Conservation (phyloP, 2,329 filamentous ascomycete species). For the Decorospora gaudefroyi region DNA sequence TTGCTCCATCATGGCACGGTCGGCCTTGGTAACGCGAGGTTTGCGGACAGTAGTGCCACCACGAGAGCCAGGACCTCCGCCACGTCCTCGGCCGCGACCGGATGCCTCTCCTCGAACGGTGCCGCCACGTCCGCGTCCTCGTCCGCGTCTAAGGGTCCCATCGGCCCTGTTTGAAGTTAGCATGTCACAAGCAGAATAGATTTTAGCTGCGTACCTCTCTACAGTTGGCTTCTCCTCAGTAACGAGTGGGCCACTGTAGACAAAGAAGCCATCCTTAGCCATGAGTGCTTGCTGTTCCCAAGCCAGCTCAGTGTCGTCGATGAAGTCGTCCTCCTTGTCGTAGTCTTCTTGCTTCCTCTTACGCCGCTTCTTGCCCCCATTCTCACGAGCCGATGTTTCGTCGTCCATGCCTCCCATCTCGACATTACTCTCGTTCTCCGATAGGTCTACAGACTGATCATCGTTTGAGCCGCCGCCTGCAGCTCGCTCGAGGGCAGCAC, state of each 20-base stretch:
- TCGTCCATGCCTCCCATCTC: slow-evolving; percentile 74
- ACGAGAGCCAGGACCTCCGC: slow-evolving; percentile 69
- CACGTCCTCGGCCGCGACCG: slow-evolving; percentile 52
- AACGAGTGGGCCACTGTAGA: slow-evolving; percentile 90
- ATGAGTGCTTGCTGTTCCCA: slow-evolving; percentile 97
- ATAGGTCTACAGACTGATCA: slow-evolving; percentile 80
- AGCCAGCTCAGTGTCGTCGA: slow-evolving; percentile 89
- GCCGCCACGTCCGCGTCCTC: slow-evolving; percentile 60
- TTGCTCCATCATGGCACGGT: slow-evolving; percentile 77
- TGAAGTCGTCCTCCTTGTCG: slow-evolving; percentile 69
- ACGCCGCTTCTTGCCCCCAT: slow-evolving; percentile 72
- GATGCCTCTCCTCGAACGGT: slow-evolving; percentile 50
- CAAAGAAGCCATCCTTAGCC: slow-evolving; percentile 95
- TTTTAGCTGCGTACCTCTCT: slow-evolving; percentile 58
- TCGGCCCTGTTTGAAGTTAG: slow-evolving; percentile 62
- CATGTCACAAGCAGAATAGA: slow-evolving; percentile 18
- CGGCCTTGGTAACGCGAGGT: slow-evolving; percentile 82
- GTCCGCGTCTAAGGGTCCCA: slow-evolving; percentile 70
- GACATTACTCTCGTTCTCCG: slow-evolving; percentile 76
- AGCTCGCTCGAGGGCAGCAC: slow-evolving; percentile 79
- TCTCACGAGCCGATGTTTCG: slow-evolving; percentile 49
- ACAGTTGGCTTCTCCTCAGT: slow-evolving; percentile 78
- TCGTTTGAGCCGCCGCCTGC: slow-evolving; percentile 72
- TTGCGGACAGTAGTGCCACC: slow-evolving; percentile 76
- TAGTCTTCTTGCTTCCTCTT: slow-evolving; percentile 74